A percentile compares a stretch with the other conserved stretches of the same genome.
Conservation (phyloP, 2,329 filamentous ascomycete genomes). For the Scedosporium minutisporum region DNA sequence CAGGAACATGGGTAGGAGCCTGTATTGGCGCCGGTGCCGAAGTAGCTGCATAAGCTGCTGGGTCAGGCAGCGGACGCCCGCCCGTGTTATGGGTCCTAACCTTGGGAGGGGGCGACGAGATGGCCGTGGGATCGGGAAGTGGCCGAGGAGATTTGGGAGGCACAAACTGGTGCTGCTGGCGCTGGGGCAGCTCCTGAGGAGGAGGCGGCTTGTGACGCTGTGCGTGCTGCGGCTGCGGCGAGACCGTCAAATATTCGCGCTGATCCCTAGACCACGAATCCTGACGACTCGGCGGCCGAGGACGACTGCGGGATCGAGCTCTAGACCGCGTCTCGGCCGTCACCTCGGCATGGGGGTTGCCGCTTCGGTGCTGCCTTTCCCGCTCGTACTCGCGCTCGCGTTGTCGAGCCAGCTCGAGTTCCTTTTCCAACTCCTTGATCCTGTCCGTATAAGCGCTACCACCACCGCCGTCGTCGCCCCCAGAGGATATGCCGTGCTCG, state of each 20-base stretch:
- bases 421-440: slow-evolving; percentile 70
- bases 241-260: slow-evolving; percentile 46
- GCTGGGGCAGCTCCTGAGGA: slow-evolving; percentile 8
- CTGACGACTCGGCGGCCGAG: slow-evolving; percentile 40
- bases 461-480: slow-evolving; percentile 22
- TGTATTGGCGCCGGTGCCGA: not conserved
- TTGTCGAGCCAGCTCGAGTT: slow-evolving; percentile 53
- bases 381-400: slow-evolving; percentile 54
- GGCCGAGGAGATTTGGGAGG: slow-evolving; percentile 26
- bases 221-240: slow-evolving; percentile 34
- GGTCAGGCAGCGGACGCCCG: slow-evolving; percentile 45
- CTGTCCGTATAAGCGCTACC: slow-evolving; percentile 49
- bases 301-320: slow-evolving; percentile 28
- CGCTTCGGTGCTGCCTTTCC: slow-evolving; percentile 31
- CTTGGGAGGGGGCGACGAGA: slow-evolving; percentile 13
- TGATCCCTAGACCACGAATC: slow-evolving; percentile 58
- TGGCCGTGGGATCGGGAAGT: slow-evolving; percentile 27
- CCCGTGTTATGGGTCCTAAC: slow-evolving; percentile 28
- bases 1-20: slow-evolving; percentile 8
- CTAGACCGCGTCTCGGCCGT: slow-evolving; percentile 11
- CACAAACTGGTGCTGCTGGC: slow-evolving; percentile 9
- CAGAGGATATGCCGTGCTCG: slow-evolving; percentile 39
- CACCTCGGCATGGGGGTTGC: slow-evolving; percentile 7
- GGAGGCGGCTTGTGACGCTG: slow-evolving; percentile 16
- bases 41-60: slow-evolving; percentile 21